Evolutionary conservation across 805 yeast species (phyloP).

Genomic region (Torulaspora microellipsoides): DNA sequence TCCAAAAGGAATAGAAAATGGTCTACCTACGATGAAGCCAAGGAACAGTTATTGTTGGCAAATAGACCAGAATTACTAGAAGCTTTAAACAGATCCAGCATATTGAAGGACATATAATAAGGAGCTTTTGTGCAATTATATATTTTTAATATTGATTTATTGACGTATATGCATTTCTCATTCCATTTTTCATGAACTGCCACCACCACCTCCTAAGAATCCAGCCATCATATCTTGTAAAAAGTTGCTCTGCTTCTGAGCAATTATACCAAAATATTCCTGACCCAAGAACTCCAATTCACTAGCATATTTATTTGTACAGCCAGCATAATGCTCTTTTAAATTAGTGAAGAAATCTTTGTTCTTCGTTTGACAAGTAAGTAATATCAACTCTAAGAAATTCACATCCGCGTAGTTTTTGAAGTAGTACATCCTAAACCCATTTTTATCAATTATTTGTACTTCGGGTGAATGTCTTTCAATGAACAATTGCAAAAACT

Average conservation of each 20-base stretch:
- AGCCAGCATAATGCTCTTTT: conserved; percentile 44
- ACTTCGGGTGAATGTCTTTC: conserved; percentile 20
- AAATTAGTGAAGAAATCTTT: conserved; percentile 52
- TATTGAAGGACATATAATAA: conserved; percentile 27
- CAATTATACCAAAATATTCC: conserved; percentile 53
- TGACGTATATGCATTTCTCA: background rate
- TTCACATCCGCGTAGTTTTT: conserved; percentile 48
- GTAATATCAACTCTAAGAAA: conserved; percentile 62
- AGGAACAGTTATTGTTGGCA: conserved; percentile 49
- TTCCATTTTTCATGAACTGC: background rate
- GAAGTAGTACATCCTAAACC: conserved; percentile 37
- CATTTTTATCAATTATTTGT: conserved; percentile 30
- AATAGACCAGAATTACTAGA: conserved; percentile 63
- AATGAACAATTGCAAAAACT: conserved; percentile 36
- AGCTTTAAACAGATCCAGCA: conserved; percentile 56
- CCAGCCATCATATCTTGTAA: conserved; percentile 76
- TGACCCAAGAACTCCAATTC: conserved; percentile 57
- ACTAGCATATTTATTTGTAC: conserved; percentile 24
- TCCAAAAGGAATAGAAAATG: conserved; percentile 61
- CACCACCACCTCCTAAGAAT: conserved; percentile 42
- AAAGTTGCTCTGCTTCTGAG: conserved; percentile 50
- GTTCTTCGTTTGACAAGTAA: conserved; percentile 52
- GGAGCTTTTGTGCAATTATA: background rate
- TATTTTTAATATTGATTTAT: background rate
- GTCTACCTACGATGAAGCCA: conserved; percentile 68